These are phyloP conservation scores for Lodderomyces oxycetoniae DNA, from an alignment of 1,139 yeast genomes.

Conservation along the genomic window DNA sequence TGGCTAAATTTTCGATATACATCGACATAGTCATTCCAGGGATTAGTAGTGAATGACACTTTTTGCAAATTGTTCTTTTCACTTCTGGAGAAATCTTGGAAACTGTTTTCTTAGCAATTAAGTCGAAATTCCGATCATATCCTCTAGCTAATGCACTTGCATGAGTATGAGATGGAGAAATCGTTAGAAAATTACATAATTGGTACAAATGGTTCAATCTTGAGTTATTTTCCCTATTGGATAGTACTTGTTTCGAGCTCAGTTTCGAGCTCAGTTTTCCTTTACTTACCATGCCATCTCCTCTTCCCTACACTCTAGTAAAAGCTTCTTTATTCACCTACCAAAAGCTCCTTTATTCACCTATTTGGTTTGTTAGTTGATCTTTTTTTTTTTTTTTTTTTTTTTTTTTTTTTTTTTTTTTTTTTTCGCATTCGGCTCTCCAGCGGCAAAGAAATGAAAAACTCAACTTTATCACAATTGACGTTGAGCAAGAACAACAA, in stretches of 20 bases:
- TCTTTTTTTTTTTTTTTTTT: background rate
- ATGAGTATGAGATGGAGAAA: slow-evolving; percentile 14
- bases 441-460: slow-evolving; percentile 14
- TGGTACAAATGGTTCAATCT: slow-evolving; percentile 57
- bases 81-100: slow-evolving; percentile 55
- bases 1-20: slow-evolving; percentile 26
- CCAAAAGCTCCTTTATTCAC: too few relatives aligned
- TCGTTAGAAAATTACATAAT: slow-evolving; percentile 30
- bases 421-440: slow-evolving; percentile 2
- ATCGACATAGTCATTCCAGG: slow-evolving; percentile 43
- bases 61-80: slow-evolving; percentile 59
- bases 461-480: background rate
- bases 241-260: slow-evolving; percentile 21
- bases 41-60: slow-evolving; percentile 45
- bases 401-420: slow-evolving; percentile 1
- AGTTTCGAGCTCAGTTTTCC: slow-evolving; percentile 5
- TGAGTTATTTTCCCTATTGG: slow-evolving; percentile 56
- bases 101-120: slow-evolving; percentile 61
- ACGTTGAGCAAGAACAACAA: too few relatives aligned
- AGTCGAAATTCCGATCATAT: slow-evolving; percentile 42
- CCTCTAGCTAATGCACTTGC: slow-evolving; percentile 42
- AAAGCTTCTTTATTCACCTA: too few relatives aligned
- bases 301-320: too few relatives aligned
- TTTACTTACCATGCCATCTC: too few relatives aligned
- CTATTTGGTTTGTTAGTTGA: background rate